phyloP scores from a whole-genome alignment of 768 basidiomycete species.

The Hericium coralloides region DNA sequence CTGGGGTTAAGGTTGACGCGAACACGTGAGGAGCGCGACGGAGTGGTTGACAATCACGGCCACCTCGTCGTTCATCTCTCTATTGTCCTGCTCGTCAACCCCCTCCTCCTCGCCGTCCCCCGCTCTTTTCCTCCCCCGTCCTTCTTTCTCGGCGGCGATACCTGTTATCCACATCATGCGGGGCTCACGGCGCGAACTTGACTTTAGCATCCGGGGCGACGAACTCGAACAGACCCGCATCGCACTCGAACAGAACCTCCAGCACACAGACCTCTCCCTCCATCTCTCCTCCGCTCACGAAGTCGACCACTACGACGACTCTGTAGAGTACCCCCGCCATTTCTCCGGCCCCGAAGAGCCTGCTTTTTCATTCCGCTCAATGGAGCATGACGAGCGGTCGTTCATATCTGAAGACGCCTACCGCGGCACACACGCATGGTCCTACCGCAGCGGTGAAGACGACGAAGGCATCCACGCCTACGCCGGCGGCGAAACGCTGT shows the following conservation, averaged over 20 bases:
- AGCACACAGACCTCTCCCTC: constrained; percentile 63
- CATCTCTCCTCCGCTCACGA: constrained; percentile 47
- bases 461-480: constrained; percentile 64
- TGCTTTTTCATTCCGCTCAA: constrained; percentile 52
- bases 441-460: constrained; percentile 38
- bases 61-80: not conserved
- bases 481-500: constrained; percentile 55
- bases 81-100: not conserved
- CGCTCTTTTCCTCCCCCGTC: not conserved
- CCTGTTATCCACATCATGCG: not conserved
- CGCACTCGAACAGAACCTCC: constrained; percentile 70
- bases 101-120: not conserved
- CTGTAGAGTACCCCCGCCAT: constrained; percentile 68
- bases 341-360: constrained; percentile 42
- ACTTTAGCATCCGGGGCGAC: constrained; percentile 58
- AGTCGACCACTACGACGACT: constrained; percentile 24
- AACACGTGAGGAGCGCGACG: not conserved
- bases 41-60: not conserved
- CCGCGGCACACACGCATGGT: constrained; percentile 27
- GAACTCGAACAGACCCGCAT: constrained; percentile 70
- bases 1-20: not conserved
- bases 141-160: not conserved
- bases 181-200: constrained; percentile 17
- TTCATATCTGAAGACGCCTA: constrained; percentile 41
- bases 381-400: constrained; percentile 48